phyloP scores from a whole-genome alignment of 1,139 yeast species.

The Groenewaldozyma auringiensis region DNA sequence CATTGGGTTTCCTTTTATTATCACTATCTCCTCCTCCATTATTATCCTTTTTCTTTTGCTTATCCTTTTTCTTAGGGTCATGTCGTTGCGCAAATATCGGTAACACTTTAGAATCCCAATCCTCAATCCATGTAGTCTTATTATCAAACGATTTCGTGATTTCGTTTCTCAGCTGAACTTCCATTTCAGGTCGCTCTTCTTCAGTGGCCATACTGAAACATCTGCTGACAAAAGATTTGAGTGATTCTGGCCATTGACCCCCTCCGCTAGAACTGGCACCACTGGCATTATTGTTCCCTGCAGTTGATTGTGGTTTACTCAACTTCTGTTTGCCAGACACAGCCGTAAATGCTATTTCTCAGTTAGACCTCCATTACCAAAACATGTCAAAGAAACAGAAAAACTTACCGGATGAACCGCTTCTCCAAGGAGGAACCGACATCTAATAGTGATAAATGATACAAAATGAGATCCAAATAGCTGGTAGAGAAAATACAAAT shows the following conservation, averaged over 20 bases:
- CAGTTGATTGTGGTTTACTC: neutral
- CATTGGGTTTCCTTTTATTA: neutral
- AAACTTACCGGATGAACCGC: slow-evolving; percentile 12
- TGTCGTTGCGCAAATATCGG: slow-evolving; percentile 39
- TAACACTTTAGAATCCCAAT: slow-evolving; percentile 52
- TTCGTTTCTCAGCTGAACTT: slow-evolving; percentile 41
- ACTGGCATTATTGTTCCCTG: neutral
- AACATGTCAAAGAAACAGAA: neutral
- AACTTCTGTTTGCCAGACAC: slow-evolving; percentile 10
- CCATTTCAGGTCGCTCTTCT: slow-evolving; percentile 32
- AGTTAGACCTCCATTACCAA: neutral
- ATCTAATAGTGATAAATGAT: no score
- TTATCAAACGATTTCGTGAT: slow-evolving; percentile 45
- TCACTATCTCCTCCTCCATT: neutral
- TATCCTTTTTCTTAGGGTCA: slow-evolving; percentile 4
- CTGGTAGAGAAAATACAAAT: no score
- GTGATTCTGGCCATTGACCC: slow-evolving; percentile 41
- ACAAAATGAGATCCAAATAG: no score
- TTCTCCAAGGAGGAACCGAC: slow-evolving; percentile 26
- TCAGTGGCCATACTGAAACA: slow-evolving; percentile 38
- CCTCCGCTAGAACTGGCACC: neutral
- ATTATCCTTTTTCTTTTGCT: neutral
- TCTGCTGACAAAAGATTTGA: slow-evolving; percentile 41
- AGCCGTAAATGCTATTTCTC: slow-evolving; percentile 9
- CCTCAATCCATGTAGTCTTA: slow-evolving; percentile 43